A percentile compares a stretch with the other conserved stretches of the same genome.
Conservation (phyloP, 768 basidiomycete genomes). For the Tricholoma saponaceum region DNA sequence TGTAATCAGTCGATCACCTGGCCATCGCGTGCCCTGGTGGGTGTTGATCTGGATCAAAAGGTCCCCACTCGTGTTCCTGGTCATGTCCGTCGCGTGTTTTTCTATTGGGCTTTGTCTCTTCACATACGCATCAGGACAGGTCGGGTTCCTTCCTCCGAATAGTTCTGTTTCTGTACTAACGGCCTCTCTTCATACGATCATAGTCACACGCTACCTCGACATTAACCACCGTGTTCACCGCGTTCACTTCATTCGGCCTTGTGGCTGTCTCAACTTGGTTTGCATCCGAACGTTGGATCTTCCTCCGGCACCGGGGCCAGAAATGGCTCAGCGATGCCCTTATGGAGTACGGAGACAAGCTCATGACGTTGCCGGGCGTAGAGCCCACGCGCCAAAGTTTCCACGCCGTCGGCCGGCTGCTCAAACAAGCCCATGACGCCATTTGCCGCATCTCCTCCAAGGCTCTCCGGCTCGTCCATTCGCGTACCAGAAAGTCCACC, state of each 20-base stretch:
- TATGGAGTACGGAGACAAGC: constrained; percentile 37
- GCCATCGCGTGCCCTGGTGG: constrained; percentile 79
- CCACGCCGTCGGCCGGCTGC: constrained; percentile 11
- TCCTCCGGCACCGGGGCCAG: constrained; percentile 55
- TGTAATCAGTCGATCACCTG: constrained; percentile 58
- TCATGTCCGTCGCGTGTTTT: constrained; percentile 81
- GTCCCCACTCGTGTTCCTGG: constrained; percentile 78
- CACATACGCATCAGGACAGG: constrained; percentile 70
- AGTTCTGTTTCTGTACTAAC: background rate
- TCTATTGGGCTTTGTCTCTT: constrained; percentile 76
- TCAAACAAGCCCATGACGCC: constrained; percentile 11
- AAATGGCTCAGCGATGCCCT: constrained; percentile 69
- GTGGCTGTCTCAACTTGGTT: constrained; percentile 73
- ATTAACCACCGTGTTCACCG: constrained; percentile 73
- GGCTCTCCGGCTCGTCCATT: constrained; percentile 17
- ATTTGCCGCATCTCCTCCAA: constrained; percentile 22
- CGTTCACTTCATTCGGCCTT: constrained; percentile 68
- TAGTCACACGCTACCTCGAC: constrained; percentile 61
- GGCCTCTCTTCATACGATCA: background rate
- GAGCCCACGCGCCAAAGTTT: constrained; percentile 11
- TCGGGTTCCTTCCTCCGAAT: constrained; percentile 20
- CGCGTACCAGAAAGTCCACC: constrained; percentile 20
- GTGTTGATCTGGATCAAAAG: constrained; percentile 85
- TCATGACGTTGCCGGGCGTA: constrained; percentile 28
- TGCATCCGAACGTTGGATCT: constrained; percentile 65